Percentiles rank a stretch among this genome's conserved stretches.
phyloP scores from a whole-genome alignment of 2,329 filamentous ascomycete species.

The Thelonectria blattea region DNA sequence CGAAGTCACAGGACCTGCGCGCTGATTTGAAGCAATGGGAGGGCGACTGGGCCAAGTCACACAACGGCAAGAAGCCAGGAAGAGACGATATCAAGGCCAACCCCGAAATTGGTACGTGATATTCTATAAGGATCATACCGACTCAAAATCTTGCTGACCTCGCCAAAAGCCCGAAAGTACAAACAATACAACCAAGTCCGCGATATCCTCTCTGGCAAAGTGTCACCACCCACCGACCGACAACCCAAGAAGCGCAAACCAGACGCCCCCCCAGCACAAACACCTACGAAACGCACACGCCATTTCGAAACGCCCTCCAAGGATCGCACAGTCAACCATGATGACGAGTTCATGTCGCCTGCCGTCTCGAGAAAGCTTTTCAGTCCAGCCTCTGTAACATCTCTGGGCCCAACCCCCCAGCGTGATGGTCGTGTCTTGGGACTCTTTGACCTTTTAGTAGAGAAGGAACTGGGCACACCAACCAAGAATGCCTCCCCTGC shows the following conservation, averaged over 20 bases:
- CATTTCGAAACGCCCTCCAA: slow-evolving; percentile 56
- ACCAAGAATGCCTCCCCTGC: slow-evolving; percentile 47
- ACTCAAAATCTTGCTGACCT: slow-evolving; percentile 1
- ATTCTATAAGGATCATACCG: background rate
- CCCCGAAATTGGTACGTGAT: slow-evolving; percentile 67
- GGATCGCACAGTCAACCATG: slow-evolving; percentile 37
- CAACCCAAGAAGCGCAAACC: slow-evolving; percentile 50
- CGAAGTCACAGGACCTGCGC: slow-evolving; percentile 62
- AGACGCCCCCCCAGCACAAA: slow-evolving; percentile 45
- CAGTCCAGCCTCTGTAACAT: slow-evolving; percentile 63
- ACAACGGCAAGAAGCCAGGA: slow-evolving; percentile 72
- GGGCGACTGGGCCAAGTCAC: slow-evolving; percentile 64
- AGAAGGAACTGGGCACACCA: slow-evolving; percentile 56
- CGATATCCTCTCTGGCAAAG: slow-evolving; percentile 62
- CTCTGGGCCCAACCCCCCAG: slow-evolving; percentile 80
- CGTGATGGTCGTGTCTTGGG: slow-evolving; percentile 78
- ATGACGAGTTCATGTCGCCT: slow-evolving; percentile 59
- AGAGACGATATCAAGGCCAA: slow-evolving; percentile 80
- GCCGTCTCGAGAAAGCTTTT: slow-evolving; percentile 64
- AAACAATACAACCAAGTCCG: slow-evolving; percentile 75
- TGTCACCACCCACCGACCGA: slow-evolving; percentile 47
- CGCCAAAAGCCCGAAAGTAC: slow-evolving; percentile 69
- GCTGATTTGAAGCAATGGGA: slow-evolving; percentile 78
- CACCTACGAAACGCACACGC: slow-evolving; percentile 59
- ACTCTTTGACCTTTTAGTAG: slow-evolving; percentile 73